Percentiles rank a stretch among this genome's conserved stretches.
Conservation (phyloP, 164 flowering plant genomes). For the Vitis riparia region DNA sequence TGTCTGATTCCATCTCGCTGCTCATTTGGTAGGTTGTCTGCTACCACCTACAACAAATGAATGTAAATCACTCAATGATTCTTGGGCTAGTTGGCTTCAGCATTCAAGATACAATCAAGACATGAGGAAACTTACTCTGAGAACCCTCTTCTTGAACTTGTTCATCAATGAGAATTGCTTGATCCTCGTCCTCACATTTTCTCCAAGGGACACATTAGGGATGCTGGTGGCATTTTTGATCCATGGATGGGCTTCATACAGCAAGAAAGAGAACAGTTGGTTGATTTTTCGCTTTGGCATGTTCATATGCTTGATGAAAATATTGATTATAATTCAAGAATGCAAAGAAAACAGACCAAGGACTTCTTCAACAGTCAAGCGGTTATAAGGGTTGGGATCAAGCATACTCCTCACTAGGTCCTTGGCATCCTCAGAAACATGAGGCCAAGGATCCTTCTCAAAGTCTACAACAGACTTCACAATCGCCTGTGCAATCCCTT, state of each 20-base stretch:
- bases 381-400: conserved; percentile 65
- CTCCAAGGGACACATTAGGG: conserved; percentile 59
- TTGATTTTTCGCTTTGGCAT: background rate
- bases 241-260: conserved; percentile 60
- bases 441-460: conserved; percentile 92
- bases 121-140: conserved; percentile 51
- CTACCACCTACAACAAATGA: conserved; percentile 53
- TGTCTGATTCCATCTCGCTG: conserved; percentile 53
- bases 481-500: conserved; percentile 88
- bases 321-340: too few species aligned
- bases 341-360: conserved; percentile 49
- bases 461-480: conserved; percentile 58
- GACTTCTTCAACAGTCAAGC: conserved; percentile 71
- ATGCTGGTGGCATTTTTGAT: conserved; percentile 47
- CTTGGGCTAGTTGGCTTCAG: background rate
- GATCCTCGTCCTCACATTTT: conserved; percentile 60
- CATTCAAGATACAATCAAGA: background rate
- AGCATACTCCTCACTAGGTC: conserved; percentile 78
- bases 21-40: conserved; percentile 69
- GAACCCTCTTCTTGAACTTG: conserved; percentile 83
- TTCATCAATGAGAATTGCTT: conserved; percentile 83
- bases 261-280: background rate
- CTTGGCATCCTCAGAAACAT: conserved; percentile 74
- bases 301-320: too few species aligned
- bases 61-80: background rate